These are phyloP conservation scores for Fusarium temperatum DNA, from an alignment of 2,329 filamentous ascomycete genomes.

Conservation along the genomic window DNA sequence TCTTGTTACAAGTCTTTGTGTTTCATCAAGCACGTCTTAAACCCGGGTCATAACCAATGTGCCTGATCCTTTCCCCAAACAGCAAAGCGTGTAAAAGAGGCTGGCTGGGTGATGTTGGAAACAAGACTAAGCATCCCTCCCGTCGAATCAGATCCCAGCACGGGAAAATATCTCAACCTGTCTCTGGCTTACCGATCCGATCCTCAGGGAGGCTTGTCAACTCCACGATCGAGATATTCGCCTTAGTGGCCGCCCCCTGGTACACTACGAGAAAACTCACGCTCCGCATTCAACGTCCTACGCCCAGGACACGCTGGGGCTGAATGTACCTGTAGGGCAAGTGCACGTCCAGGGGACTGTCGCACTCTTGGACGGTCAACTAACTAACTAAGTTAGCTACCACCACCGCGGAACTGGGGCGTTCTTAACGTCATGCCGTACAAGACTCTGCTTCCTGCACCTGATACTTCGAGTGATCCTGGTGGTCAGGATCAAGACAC, in stretches of 20 bases:
- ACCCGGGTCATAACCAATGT: constrained; percentile 1
- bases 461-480: background rate
- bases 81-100: background rate
- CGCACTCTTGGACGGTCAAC: background rate
- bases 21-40: background rate
- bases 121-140: background rate
- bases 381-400: background rate
- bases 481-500: constrained; percentile 9
- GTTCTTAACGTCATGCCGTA: background rate
- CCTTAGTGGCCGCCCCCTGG: constrained; percentile 7
- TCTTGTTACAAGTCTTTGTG: background rate
- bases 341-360: background rate
- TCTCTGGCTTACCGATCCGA: background rate
- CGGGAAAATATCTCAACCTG: constrained; percentile 5
- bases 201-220: constrained; percentile 15
- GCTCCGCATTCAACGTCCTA: background rate
- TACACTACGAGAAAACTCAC: background rate
- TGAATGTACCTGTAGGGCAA: background rate
- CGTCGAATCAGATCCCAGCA: background rate
- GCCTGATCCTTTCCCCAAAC: background rate
- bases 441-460: constrained; percentile 12
- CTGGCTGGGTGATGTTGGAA: background rate
- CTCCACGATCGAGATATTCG: constrained; percentile 17
- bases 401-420: background rate
- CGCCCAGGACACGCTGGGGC: background rate